Evolutionary conservation across 352 stramenopile genomes (phyloP).

Genomic region (Globisporangium splendens): DNA sequence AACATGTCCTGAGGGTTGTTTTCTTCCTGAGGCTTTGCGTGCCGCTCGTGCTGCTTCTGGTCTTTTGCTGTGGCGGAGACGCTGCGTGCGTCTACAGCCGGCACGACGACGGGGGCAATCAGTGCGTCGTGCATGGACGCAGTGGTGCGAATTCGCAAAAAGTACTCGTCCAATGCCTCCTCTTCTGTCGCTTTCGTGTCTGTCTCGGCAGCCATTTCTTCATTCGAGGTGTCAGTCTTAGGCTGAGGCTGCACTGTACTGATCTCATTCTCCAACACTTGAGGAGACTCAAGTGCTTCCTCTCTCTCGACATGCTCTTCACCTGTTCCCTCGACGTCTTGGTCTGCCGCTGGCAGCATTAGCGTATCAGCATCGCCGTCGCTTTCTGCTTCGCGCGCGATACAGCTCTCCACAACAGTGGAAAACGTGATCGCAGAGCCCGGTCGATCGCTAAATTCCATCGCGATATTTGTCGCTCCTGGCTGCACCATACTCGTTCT

Average conservation of each 20-base stretch:
- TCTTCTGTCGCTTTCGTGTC: background rate
- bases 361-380: background rate
- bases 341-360: background rate
- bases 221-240: too few species aligned
- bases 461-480: background rate
- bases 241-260: too few species aligned
- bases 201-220: too few species aligned
- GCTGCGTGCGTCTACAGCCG: background rate
- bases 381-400: background rate
- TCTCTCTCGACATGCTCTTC: too few species aligned
- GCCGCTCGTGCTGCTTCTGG: background rate
- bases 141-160: background rate
- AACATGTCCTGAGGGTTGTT: background rate
- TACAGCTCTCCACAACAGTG: too few species aligned
- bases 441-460: background rate
- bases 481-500: background rate
- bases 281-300: too few species aligned
- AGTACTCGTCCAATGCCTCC: conserved; percentile 5
- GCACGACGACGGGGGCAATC: background rate
- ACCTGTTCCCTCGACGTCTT: background rate
- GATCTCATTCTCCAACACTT: too few species aligned
- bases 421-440: background rate
- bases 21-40: background rate
- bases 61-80: background rate
- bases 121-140: background rate